A percentile compares a stretch with the other conserved stretches of the same genome.
phyloP scores from a whole-genome alignment of 2,329 filamentous ascomycete genomes.

The Hypoxylon rubiginosum region DNA sequence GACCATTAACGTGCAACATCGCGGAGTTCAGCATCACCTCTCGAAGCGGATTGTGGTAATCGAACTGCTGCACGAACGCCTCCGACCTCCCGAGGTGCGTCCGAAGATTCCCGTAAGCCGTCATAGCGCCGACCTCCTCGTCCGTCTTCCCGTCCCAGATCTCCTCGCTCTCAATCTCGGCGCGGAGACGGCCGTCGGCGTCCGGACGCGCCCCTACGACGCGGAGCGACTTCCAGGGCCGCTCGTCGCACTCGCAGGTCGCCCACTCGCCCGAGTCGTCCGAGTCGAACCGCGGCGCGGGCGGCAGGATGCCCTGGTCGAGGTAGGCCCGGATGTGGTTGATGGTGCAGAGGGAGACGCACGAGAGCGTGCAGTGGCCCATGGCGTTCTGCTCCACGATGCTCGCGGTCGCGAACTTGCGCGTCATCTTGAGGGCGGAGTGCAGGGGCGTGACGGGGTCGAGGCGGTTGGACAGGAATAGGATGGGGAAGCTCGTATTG shows the following conservation, averaged over 20 bases:
- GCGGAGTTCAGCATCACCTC: not conserved
- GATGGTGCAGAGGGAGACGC: conserved; percentile 55
- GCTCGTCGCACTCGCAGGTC: conserved; percentile 48
- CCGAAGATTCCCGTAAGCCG: conserved; percentile 25
- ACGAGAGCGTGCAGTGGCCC: conserved; percentile 55
- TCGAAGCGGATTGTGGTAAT: conserved; percentile 26
- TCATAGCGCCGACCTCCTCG: conserved; percentile 30
- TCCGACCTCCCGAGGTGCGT: conserved; percentile 23
- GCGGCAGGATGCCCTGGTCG: conserved; percentile 53
- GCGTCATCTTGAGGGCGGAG: conserved; percentile 59
- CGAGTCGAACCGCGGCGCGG: conserved; percentile 41
- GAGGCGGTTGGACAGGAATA: conserved; percentile 69
- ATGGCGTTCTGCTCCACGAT: conserved; percentile 55
- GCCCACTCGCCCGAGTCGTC: conserved; percentile 44
- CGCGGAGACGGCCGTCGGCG: not conserved
- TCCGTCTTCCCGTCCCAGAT: conserved; percentile 23
- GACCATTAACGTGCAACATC: not conserved
- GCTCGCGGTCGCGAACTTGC: conserved; percentile 54
- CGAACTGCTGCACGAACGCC: conserved; percentile 7
- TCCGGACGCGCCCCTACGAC: not conserved
- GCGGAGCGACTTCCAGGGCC: conserved; percentile 47
- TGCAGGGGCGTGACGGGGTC: conserved; percentile 71
- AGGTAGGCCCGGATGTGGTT: conserved; percentile 54
- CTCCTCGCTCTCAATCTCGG: not conserved
- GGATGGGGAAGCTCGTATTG: conserved; percentile 65